These are phyloP conservation scores for Vinca major DNA, from an alignment of 305 asterid genomes.

Conservation along the genomic window DNA sequence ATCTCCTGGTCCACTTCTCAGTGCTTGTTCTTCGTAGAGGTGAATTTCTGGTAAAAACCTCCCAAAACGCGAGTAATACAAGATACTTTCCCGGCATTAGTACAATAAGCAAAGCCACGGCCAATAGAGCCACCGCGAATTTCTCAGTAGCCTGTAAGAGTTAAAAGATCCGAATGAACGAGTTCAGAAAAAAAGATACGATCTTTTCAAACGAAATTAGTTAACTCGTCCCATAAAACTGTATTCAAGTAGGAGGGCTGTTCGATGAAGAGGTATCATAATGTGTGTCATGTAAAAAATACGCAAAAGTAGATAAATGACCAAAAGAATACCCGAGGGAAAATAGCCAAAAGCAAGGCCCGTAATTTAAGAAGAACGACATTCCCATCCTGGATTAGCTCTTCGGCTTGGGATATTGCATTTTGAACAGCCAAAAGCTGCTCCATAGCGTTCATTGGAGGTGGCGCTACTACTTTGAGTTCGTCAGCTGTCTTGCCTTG, in stretches of 20 bases:
- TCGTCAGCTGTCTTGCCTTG: slow-evolving; percentile 57
- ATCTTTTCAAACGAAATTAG: not conserved
- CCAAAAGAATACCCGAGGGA: slow-evolving; percentile 63
- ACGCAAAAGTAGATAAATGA: slow-evolving; percentile 2
- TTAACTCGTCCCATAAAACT: not conserved
- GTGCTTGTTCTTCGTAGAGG: slow-evolving; percentile 62
- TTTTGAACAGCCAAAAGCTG: slow-evolving; percentile 93
- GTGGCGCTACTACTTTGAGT: slow-evolving; percentile 67
- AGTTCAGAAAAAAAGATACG: not conserved
- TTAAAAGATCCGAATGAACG: not conserved
- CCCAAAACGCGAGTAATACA: slow-evolving; percentile 44
- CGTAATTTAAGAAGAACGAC: slow-evolving; percentile 67
- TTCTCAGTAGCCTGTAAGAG: slow-evolving; percentile 68
- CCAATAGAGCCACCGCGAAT: slow-evolving; percentile 46
- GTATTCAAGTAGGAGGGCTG: no score
- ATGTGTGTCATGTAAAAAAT: not conserved
- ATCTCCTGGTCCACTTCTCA: slow-evolving; percentile 71
- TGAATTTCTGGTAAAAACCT: slow-evolving; percentile 61
- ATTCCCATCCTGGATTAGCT: slow-evolving; percentile 77
- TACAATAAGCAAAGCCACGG: slow-evolving; percentile 44
- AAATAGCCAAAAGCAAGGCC: slow-evolving; percentile 66
- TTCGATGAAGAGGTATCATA: no score
- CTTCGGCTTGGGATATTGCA: slow-evolving; percentile 82
- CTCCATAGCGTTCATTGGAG: slow-evolving; percentile 84
- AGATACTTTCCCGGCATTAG: slow-evolving; percentile 48